phyloP scores from a whole-genome alignment of 441 rosid genomes.

The Populus hybrid region DNA sequence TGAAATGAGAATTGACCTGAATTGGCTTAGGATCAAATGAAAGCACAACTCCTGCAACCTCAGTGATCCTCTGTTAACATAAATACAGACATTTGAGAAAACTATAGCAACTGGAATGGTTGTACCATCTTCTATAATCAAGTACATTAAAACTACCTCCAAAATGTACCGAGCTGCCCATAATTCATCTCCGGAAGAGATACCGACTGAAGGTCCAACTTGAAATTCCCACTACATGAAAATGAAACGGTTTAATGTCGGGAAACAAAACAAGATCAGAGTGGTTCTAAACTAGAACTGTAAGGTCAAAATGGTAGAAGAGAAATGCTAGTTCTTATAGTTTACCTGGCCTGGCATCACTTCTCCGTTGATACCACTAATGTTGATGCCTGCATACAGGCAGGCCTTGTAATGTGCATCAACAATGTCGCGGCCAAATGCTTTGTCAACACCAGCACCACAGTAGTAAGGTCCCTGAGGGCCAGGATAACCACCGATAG shows the following conservation, averaged over 20 bases:
- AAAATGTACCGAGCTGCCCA: constrained; percentile 87
- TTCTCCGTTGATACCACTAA: constrained; percentile 85
- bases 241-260: background rate
- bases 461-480: constrained; percentile 95
- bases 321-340: constrained; percentile 6
- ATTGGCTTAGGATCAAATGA: constrained; percentile 90
- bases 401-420: constrained; percentile 91
- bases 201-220: constrained; percentile 83
- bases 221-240: constrained; percentile 76
- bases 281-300: background rate
- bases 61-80: constrained; percentile 74
- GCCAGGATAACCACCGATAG: constrained; percentile 78
- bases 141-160: constrained; percentile 41
- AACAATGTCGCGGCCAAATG: constrained; percentile 71
- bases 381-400: constrained; percentile 67
- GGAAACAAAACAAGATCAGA: background rate
- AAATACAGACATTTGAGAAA: background rate
- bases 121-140: background rate
- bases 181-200: constrained; percentile 71
- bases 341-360: constrained; percentile 40
- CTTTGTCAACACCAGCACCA: constrained; percentile 71
- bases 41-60: constrained; percentile 76
- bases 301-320: background rate
- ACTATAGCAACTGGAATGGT: background rate
- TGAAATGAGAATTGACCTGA: constrained; percentile 28